These are phyloP conservation scores for Berberis thunbergii DNA, from an alignment of 164 flowering plant genomes.

Conservation along the genomic window DNA sequence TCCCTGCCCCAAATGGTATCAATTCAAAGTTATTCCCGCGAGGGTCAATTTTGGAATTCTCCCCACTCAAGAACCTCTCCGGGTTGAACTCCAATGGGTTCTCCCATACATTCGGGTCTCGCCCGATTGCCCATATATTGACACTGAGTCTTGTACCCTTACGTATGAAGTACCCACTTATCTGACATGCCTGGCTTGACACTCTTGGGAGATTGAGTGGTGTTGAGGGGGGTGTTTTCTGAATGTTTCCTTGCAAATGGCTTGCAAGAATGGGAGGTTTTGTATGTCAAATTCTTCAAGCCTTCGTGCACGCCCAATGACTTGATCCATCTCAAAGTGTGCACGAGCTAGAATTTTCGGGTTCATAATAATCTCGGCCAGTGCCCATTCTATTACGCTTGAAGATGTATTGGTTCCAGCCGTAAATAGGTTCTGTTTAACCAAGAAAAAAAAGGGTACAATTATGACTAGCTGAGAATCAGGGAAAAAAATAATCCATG, in stretches of 20 bases:
- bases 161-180: constrained; percentile 17
- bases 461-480: neutral
- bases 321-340: constrained; percentile 18
- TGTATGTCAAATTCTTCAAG: constrained; percentile 16
- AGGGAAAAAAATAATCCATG: neutral
- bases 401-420: constrained; percentile 13
- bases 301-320: constrained; percentile 11
- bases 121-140: constrained; percentile 12
- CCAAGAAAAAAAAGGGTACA: neutral
- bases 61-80: constrained; percentile 1
- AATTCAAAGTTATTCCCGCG: constrained; percentile 17
- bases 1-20: constrained; percentile 15
- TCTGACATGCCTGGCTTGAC: constrained; percentile 7
- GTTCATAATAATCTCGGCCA: constrained; percentile 11
- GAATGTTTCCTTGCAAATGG: constrained; percentile 16
- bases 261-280: constrained; percentile 15
- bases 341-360: constrained; percentile 10
- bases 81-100: constrained; percentile 4
- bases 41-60: constrained; percentile 5
- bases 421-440: constrained; percentile 12
- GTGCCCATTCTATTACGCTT: constrained; percentile 5
- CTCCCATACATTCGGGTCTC: constrained; percentile 5
- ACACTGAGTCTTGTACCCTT: constrained; percentile 13
- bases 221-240: constrained; percentile 18
- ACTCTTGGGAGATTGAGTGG: constrained; percentile 17